Percentiles rank a stretch among this genome's conserved stretches.
Conservation (phyloP, 2,329 filamentous ascomycete species). For the Coniella lustricola region DNA sequence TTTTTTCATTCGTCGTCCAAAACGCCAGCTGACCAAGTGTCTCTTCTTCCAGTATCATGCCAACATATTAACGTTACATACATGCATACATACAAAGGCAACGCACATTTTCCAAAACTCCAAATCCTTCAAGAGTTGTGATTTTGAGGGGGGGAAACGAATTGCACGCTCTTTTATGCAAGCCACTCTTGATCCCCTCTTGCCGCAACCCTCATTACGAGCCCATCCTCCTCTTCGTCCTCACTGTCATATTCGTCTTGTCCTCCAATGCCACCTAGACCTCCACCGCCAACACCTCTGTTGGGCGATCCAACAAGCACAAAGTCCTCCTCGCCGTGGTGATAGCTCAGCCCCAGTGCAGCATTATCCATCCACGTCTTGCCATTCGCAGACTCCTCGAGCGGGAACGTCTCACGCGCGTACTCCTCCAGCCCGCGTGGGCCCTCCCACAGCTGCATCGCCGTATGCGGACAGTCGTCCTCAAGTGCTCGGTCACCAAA, state of each 20-base stretch:
- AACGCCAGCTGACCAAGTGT: too few species aligned
- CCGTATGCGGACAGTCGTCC: conserved; percentile 62
- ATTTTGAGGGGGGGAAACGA: too few species aligned
- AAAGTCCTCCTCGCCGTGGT: conserved; percentile 9
- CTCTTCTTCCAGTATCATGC: too few species aligned
- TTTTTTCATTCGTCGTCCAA: too few species aligned
- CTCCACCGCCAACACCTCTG: too few species aligned
- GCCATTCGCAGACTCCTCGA: conserved; percentile 92
- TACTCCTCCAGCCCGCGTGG: conserved; percentile 90
- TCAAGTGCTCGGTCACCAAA: conserved; percentile 54
- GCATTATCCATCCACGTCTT: conserved; percentile 71
- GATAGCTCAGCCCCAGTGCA: not conserved
- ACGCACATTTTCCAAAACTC: too few species aligned
- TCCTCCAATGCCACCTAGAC: conserved; percentile 22
- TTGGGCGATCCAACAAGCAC: conserved; percentile 8
- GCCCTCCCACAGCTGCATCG: conserved; percentile 82
- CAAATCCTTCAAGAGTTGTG: too few species aligned
- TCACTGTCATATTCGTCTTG: conserved; percentile 35
- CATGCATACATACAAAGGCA: too few species aligned
- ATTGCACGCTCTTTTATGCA: conserved; percentile 29
- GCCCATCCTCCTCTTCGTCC: conserved; percentile 47
- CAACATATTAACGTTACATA: too few species aligned
- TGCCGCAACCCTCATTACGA: conserved; percentile 51
- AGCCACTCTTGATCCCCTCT: conserved; percentile 55
- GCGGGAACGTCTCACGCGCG: conserved; percentile 83